phyloP scores from a whole-genome alignment of 768 basidiomycete genomes.

The Leccinum subgranulosum region DNA sequence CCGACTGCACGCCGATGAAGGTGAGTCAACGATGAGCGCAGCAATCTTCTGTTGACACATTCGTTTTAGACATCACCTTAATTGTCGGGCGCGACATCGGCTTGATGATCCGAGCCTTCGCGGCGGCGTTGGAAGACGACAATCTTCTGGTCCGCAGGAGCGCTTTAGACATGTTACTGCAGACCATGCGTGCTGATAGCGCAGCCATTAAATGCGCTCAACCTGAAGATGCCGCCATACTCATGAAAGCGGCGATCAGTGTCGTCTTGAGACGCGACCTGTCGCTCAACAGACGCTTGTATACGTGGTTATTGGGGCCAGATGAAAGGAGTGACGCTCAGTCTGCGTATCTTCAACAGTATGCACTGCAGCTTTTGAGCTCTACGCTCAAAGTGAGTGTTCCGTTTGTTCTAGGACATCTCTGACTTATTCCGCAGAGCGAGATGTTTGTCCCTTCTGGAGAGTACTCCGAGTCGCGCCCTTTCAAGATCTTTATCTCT shows the following conservation, averaged over 20 bases:
- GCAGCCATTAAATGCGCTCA: constrained; percentile 65
- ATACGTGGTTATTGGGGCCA: constrained; percentile 88
- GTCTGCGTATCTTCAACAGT: constrained; percentile 59
- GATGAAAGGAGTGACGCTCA: constrained; percentile 78
- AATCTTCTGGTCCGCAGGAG: constrained; percentile 87
- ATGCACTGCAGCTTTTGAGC: constrained; percentile 71
- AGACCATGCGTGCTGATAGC: constrained; percentile 73
- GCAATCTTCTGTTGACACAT: constrained; percentile 4
- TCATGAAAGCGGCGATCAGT: constrained; percentile 82
- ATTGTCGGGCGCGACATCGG: constrained; percentile 87
- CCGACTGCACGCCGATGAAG: constrained; percentile 64
- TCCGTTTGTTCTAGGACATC: background rate
- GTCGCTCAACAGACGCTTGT: constrained; percentile 88
- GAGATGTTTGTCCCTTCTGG: constrained; percentile 75
- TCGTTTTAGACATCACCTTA: constrained; percentile 51
- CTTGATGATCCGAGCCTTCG: constrained; percentile 90
- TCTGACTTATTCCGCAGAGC: constrained; percentile 39
- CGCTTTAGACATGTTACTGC: constrained; percentile 79
- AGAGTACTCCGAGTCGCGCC: constrained; percentile 75
- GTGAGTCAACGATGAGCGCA: constrained; percentile 34
- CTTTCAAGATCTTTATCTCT: constrained; percentile 96
- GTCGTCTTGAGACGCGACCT: constrained; percentile 92
- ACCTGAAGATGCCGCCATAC: constrained; percentile 69
- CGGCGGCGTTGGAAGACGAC: constrained; percentile 89
- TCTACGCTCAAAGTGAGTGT: constrained; percentile 61